These are phyloP conservation scores for Hortiboletus campestris DNA, from an alignment of 768 basidiomycete species.

Conservation along the genomic window DNA sequence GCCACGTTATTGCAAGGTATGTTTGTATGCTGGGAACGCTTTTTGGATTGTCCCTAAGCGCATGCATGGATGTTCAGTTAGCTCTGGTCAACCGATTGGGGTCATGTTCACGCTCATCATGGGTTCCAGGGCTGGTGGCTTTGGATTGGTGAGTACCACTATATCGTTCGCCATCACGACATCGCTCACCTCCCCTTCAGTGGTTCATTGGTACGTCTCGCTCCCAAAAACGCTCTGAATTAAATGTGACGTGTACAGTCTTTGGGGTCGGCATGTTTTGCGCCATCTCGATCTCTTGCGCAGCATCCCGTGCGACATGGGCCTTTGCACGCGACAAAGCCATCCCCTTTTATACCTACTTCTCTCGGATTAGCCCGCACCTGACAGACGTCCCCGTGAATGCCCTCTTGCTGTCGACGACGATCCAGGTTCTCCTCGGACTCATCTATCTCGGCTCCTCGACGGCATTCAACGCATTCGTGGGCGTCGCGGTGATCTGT, in stretches of 20 bases:
- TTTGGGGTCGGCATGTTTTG: slow-evolving; percentile 60
- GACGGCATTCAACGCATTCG: slow-evolving; percentile 67
- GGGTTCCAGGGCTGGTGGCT: slow-evolving; percentile 59
- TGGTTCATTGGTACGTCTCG: slow-evolving; percentile 42
- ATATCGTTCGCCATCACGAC: not conserved
- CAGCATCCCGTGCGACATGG: slow-evolving; percentile 70
- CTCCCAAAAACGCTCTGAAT: too few species aligned
- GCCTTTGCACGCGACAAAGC: slow-evolving; percentile 68
- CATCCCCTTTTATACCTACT: slow-evolving; percentile 51
- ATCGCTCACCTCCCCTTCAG: slow-evolving; percentile 12
- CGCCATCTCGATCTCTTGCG: slow-evolving; percentile 63
- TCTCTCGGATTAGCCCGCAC: slow-evolving; percentile 43
- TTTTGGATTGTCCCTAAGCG: slow-evolving; percentile 2
- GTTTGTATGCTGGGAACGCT: not conserved
- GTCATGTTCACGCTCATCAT: slow-evolving; percentile 62
- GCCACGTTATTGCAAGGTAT: slow-evolving; percentile 49
- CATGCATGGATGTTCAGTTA: slow-evolving; percentile 34
- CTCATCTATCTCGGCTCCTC: slow-evolving; percentile 61
- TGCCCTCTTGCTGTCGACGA: slow-evolving; percentile 57
- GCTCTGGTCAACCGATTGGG: slow-evolving; percentile 62
- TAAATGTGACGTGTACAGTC: slow-evolving; percentile 30
- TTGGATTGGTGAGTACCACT: slow-evolving; percentile 48
- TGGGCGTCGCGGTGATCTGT: slow-evolving; percentile 65
- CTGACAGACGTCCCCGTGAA: slow-evolving; percentile 54
- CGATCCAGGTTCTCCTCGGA: slow-evolving; percentile 57